Conservation (phyloP, 257 asterid genomes). For the Nyctanthes arbortristis region DNA sequence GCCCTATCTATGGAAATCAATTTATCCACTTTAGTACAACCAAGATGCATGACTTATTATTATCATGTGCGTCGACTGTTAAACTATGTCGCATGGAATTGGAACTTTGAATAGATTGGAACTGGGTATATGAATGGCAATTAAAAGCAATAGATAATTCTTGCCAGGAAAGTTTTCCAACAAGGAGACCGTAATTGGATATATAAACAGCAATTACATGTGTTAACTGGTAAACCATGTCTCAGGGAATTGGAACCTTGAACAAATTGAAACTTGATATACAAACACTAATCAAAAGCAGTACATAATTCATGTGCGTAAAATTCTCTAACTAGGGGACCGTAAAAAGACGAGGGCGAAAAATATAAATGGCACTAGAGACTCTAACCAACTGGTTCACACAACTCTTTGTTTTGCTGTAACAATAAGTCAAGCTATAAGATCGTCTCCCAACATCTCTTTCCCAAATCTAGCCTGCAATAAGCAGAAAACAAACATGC, state of each 20-base stretch:
- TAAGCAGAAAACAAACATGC: neutral
- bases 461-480: neutral
- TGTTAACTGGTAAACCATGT: neutral
- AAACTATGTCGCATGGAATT: neutral
- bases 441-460: neutral
- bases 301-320: neutral
- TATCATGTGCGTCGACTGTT: too few relatives aligned
- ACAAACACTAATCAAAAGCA: neutral
- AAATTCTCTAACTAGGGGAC: neutral
- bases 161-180: neutral
- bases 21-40: neutral
- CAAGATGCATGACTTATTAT: neutral
- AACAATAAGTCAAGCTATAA: neutral
- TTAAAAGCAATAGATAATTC: neutral
- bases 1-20: neutral
- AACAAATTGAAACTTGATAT: neutral
- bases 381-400: neutral
- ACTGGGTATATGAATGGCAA: neutral
- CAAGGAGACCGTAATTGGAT: neutral
- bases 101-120: neutral
- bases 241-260: neutral
- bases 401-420: neutral
- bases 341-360: neutral
- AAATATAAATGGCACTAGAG: neutral
- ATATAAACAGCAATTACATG: neutral